Evolutionary conservation across 2,329 filamentous ascomycete genomes (phyloP).

Genomic region (Aaosphaeria pasadenensis): DNA sequence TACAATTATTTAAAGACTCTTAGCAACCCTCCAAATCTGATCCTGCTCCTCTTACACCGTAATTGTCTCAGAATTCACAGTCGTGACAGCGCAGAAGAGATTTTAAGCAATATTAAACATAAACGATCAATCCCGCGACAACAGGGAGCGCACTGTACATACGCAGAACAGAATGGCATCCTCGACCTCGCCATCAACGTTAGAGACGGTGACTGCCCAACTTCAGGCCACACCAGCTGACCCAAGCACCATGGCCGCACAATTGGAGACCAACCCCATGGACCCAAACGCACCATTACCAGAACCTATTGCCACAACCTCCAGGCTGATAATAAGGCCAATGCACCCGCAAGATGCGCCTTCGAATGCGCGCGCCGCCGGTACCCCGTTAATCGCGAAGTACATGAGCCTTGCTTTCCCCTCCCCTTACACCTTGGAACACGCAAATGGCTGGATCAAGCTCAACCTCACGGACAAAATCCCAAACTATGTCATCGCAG

Average conservation of each 20-base stretch:
- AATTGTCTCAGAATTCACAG: too few relatives aligned
- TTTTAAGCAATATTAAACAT: too few relatives aligned
- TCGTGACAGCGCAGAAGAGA: too few relatives aligned
- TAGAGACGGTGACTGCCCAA: neutral
- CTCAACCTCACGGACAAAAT: constrained; percentile 16
- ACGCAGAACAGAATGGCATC: neutral
- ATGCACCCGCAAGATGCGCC: constrained; percentile 31
- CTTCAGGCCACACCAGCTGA: constrained; percentile 11
- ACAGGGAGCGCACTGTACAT: too few relatives aligned
- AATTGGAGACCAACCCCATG: constrained; percentile 1
- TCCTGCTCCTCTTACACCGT: too few relatives aligned
- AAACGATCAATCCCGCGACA: too few relatives aligned
- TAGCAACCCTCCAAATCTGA: too few relatives aligned
- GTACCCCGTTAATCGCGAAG: constrained; percentile 29
- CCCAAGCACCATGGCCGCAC: constrained; percentile 10
- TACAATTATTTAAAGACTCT: too few relatives aligned
- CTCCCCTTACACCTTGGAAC: constrained; percentile 35
- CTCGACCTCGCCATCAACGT: neutral
- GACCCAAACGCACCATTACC: constrained; percentile 17
- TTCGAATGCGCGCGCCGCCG: constrained; percentile 19
- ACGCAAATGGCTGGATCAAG: constrained; percentile 35
- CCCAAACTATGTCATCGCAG: constrained; percentile 17
- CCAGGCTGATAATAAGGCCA: constrained; percentile 25
- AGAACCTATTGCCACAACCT: constrained; percentile 23
- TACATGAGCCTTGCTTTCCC: constrained; percentile 40